These are phyloP conservation scores for Gynandropsis gynandra DNA, from an alignment of 345 rosid genomes.

Conservation along the genomic window DNA sequence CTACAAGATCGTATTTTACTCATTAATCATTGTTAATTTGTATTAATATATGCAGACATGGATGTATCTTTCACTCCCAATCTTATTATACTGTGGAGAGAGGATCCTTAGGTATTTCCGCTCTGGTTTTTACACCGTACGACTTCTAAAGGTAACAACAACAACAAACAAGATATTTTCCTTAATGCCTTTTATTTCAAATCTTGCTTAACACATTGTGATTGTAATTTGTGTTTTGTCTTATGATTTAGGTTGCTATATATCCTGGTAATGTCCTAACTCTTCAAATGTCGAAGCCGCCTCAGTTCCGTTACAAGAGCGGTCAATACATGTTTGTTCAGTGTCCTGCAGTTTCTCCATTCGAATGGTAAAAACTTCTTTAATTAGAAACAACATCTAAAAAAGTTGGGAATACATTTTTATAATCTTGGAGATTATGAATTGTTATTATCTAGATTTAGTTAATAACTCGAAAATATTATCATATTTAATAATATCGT, in stretches of 20 bases:
- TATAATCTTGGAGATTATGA: too few species aligned
- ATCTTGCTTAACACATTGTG: neutral
- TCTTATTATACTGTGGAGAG: constrained; percentile 81
- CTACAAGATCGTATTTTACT: neutral
- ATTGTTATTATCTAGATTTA: too few species aligned
- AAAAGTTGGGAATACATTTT: too few species aligned
- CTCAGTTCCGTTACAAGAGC: constrained; percentile 83
- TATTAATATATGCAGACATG: constrained; percentile 58
- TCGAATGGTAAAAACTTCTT: constrained; percentile 59
- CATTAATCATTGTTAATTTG: neutral
- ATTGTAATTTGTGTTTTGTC: neutral
- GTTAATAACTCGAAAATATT: too few species aligned
- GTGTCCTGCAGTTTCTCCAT: constrained; percentile 97
- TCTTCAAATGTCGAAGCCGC: constrained; percentile 91
- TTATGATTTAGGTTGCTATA: constrained; percentile 66
- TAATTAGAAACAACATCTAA: neutral
- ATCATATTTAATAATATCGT: too few species aligned
- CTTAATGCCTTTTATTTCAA: neutral
- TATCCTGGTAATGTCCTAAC: constrained; percentile 95
- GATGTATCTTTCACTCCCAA: constrained; percentile 93
- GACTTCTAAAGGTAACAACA: constrained; percentile 59
- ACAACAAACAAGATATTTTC: constrained; percentile 20
- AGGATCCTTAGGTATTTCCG: constrained; percentile 84
- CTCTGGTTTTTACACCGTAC: constrained; percentile 72
- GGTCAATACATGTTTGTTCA: constrained; percentile 99